A percentile compares a stretch with the other conserved stretches of the same genome.
phyloP scores from a whole-genome alignment of 768 basidiomycete species.

The Leccinum longicurvipes region DNA sequence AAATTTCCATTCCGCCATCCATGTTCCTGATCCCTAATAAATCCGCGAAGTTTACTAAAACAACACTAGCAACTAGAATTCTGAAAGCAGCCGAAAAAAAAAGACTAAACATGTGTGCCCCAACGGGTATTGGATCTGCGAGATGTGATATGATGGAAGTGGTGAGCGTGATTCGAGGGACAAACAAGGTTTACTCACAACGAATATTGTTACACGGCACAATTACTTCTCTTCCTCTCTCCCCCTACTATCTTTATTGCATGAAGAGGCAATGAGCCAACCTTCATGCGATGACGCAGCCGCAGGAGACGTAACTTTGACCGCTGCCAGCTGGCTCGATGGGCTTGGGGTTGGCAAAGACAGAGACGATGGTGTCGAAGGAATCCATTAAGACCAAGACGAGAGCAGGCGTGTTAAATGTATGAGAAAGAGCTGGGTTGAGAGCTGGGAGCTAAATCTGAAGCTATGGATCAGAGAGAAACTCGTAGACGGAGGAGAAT shows the following conservation, averaged over 20 bases:
- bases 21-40: conserved; percentile 1
- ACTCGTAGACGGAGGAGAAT: too few relatives aligned
- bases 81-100: conserved; percentile 7
- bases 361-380: conserved; percentile 15
- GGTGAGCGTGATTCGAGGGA: conserved; percentile 1
- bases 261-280: not conserved
- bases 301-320: too few relatives aligned
- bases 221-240: not conserved
- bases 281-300: conserved; percentile 24
- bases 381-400: conserved; percentile 17
- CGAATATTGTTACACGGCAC: conserved; percentile 4
- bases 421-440: not conserved
- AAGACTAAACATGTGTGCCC: not conserved
- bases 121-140: conserved; percentile 1
- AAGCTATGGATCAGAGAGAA: too few relatives aligned
- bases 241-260: not conserved
- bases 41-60: conserved; percentile 17
- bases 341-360: conserved; percentile 11
- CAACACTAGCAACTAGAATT: conserved; percentile 13
- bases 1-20: conserved; percentile 1
- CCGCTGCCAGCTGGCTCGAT: conserved; percentile 6
- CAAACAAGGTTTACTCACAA: conserved; percentile 17
- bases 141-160: conserved; percentile 6
- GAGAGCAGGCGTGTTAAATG: not conserved
- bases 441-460: not conserved